Percentiles rank a stretch among this genome's conserved stretches.
Evolutionary conservation across 2,329 filamentous ascomycete genomes (phyloP).

Genomic region (Talaromyces sp.): DNA sequence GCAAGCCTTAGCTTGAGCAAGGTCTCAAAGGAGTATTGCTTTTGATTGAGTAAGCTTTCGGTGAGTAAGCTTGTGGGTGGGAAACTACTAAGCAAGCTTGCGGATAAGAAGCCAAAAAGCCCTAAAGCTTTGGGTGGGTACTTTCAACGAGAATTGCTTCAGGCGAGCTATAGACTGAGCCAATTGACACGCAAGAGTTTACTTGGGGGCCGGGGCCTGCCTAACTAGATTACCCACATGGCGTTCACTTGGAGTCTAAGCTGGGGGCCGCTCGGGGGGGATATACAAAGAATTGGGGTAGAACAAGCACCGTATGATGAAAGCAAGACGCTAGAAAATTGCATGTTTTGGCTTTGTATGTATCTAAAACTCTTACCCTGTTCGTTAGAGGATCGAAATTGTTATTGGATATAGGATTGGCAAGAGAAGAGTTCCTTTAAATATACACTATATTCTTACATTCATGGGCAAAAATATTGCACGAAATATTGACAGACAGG

Average conservation of each 20-base stretch:
- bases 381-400: neutral
- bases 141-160: neutral
- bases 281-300: neutral
- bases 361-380: neutral
- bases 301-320: neutral
- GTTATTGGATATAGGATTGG: neutral
- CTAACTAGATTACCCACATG: neutral
- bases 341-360: neutral
- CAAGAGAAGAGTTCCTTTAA: neutral
- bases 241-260: neutral
- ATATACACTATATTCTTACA: neutral
- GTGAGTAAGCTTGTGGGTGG: neutral
- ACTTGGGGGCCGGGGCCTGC: neutral
- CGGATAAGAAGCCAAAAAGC: neutral
- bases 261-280: too few species aligned
- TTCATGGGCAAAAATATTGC: neutral
- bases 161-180: neutral
- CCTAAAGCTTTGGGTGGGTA: neutral
- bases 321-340: neutral
- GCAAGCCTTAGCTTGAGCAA: neutral
- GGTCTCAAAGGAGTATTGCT: neutral
- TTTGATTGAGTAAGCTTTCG: neutral
- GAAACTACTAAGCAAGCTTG: neutral
- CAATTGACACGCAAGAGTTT: neutral
- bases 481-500: neutral